phyloP scores from a whole-genome alignment of 495 filamentous ascomycete genomes.

The Hypoxylon rickii region DNA sequence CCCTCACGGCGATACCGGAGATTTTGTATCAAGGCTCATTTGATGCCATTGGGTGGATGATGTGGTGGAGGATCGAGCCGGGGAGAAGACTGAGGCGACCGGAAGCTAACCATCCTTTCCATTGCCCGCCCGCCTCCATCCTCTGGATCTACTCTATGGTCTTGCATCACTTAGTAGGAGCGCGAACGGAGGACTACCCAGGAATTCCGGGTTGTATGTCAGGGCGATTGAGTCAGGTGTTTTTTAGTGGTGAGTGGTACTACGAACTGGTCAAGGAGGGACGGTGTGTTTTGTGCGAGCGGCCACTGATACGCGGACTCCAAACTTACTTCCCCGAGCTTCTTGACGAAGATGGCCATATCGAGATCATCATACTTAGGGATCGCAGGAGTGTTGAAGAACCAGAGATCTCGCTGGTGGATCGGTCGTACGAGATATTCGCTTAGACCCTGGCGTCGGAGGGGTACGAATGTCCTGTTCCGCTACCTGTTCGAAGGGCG shows the following conservation, averaged over 20 bases:
- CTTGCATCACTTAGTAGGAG: background rate
- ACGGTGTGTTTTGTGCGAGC: background rate
- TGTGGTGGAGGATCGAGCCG: background rate
- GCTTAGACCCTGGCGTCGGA: background rate
- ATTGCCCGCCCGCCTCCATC: background rate
- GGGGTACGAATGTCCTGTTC: too few relatives aligned
- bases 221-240: background rate
- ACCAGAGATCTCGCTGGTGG: background rate
- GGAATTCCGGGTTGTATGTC: background rate
- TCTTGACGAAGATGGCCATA: background rate
- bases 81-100: background rate
- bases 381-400: background rate
- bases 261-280: background rate
- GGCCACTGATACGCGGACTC: background rate
- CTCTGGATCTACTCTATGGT: slow-evolving; percentile 1
- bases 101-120: background rate
- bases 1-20: background rate
- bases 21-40: background rate
- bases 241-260: background rate
- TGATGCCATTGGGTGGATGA: background rate
- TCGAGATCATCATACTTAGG: background rate
- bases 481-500: too few relatives aligned
- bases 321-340: background rate
- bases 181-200: background rate
- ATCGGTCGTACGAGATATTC: background rate